Evolutionary conservation across 371 early-diverging fungal species (phyloP), one percentile per base, ranked within the genome.

Genomic region (Globomyces sp.): DNA sequence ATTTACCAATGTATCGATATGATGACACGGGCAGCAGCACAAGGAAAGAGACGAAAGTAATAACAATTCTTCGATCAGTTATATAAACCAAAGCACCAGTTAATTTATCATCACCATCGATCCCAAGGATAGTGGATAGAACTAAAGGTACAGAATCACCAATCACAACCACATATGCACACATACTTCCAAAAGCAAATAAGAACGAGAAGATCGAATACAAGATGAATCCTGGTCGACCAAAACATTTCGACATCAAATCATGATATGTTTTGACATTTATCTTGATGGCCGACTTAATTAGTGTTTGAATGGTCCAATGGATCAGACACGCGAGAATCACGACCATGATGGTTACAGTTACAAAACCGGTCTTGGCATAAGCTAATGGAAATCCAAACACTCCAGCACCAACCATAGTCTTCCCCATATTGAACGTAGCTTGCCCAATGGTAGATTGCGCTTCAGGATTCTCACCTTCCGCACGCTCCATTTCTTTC

Each of bases 81-180:
- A 49, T 11, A 24, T 24, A 24, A 24, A 24, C 24, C 24, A 24
- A 24, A 24, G 24, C 24, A 43, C 44, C 2, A 2, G 73, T 44
- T 2, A 74, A 11, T 37, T 69, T 40, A 8, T 52, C 44, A 60
- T 58, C 42, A 44, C 60, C 46, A 1, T 47, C 13, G 1, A 34
- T 6, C 34, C 68, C 36, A 2, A 74, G 43, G 13, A 71, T 40
- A 40, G 64, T 62, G 24, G 39, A 41, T 34, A 76, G 39, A 6
- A 76, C 76, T n/a, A 67, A 37, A 4, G 75, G 71, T n/a, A 76
- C 41, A 8, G 76, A 71, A 65, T 76, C 76, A 3, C 75, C 76
- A 3, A 76, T 66, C 34, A 76, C 74, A 0, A 76, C 71, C 6
- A 68, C 58, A 63, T 76, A 76, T 37, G 76, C 76, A 58, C 65